Percentiles rank a stretch among this genome's conserved stretches.
phyloP scores from a whole-genome alignment of 2,329 filamentous ascomycete species.

The Lachnellula cervina region DNA sequence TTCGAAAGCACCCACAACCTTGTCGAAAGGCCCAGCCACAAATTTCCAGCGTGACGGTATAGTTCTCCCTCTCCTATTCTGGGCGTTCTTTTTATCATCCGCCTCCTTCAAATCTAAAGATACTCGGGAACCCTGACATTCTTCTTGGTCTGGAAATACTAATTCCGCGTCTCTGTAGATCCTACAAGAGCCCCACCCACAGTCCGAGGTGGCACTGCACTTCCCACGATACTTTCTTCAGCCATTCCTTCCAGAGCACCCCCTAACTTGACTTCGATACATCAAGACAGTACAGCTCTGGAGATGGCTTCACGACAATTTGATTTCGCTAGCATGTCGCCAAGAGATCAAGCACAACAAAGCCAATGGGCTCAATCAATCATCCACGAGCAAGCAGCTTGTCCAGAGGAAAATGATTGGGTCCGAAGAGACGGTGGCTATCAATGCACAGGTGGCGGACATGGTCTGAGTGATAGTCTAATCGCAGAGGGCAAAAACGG shows the following conservation, averaged over 20 bases:
- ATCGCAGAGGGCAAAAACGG: conserved; percentile 18
- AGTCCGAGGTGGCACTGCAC: too few relatives aligned
- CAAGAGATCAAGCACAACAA: not conserved
- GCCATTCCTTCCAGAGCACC: not conserved
- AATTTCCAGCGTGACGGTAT: too few relatives aligned
- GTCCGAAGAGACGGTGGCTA: conserved; percentile 53
- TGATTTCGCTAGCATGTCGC: not conserved
- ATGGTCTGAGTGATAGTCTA: conserved; percentile 43
- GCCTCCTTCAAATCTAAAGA: too few relatives aligned
- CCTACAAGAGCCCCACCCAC: too few relatives aligned
- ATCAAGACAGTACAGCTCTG: not conserved
- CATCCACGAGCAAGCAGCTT: conserved; percentile 47
- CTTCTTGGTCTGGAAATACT: too few relatives aligned
- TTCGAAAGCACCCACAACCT: not conserved
- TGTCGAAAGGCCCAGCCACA: not conserved
- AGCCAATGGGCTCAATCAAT: not conserved
- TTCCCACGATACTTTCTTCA: not conserved
- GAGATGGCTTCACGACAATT: conserved; percentile 3
- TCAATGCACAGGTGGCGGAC: conserved; percentile 54
- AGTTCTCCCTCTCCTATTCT: too few relatives aligned
- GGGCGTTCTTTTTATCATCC: too few relatives aligned
- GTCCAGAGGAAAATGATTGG: conserved; percentile 53
- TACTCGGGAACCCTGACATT: too few relatives aligned
- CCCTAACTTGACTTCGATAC: not conserved
- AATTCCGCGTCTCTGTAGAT: too few relatives aligned